Base-by-base conservation (phyloP, 306 rosid genomes). In the Clitoria ternatea region DNA sequence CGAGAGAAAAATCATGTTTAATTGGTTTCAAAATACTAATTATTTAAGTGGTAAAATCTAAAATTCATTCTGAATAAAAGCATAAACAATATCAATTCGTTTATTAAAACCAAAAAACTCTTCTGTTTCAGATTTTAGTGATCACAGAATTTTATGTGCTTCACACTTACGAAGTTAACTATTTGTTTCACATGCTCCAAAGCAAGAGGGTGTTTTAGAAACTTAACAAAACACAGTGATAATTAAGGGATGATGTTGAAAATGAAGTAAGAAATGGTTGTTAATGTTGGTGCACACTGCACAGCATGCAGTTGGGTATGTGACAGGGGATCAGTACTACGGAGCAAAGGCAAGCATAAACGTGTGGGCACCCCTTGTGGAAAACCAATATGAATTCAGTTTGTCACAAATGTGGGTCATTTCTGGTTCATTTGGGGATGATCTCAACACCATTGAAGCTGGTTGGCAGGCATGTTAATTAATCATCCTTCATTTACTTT, bases 251-350 rank as follows among this genome's bases (percentile, higher is more conserved):
- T 3, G 15, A 26, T 6, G 0, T 70, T 56, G 32, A 56, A 57
- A 44, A 44, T 72, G 39, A 36, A 43, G 13, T 30, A 56, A 54
- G 6, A 33, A 37, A 37, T 23, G 23, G 29, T 29, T 26, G 0
- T 22, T 37, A 17, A 7, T 24, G 43, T 3, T n/a, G n/a, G n/a
- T 42, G 20, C 10, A 12, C 45, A 56, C 36, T 57, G 12, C 11
- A 32, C 93, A 91, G 97, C 97, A 91, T 82, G 97, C 97, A 36
- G 96, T 91, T 37, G 93, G 95, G 77, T 89, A 80, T 87, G 96
- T 91, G 20, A 85, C 76, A 73, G 96, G 96, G 50, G 88, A 91
- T 53, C 42, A 83, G 11, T 91, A 87, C 61, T 91, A 82, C 26
- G 97, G 97, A 53, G 96, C 97, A 75, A 91, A 91, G 72, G 96